Base-by-base conservation (phyloP, 768 basidiomycete genomes). In the Leccinellum luteum region DNA sequence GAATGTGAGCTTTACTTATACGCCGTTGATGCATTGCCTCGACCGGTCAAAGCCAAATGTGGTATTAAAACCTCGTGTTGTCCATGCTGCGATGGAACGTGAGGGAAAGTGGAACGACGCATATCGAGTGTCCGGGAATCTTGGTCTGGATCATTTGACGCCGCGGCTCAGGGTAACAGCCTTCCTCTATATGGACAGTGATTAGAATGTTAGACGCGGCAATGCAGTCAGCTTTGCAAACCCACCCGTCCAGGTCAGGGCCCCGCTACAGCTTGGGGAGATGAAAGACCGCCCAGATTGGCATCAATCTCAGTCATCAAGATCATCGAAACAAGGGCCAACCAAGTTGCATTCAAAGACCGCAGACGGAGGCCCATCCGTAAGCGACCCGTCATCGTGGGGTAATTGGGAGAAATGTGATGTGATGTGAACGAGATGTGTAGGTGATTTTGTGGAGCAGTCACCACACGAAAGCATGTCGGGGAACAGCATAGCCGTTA, bases 61-160 rank as follows among this genome's bases (percentile, higher is more conserved):
- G 19, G 50, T 58, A 70, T 70, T 70, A 70, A 70, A 70, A 60
- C 69, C 70, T 73, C 70, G 70, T 71, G 70, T 71, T 64, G 45
- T 56, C 63, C 69, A 50, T 71, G 69, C 69, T 71, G 69, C 67
- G 69, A 61, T 64, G 56, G 69, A 57, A 59, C 52, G 63, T 54
- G 61, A 70, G 63, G 60, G 41, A 71, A 70, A 63, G 55, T 61
- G 62, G 52, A 44, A 51, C 48, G 61, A 61, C 60, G 43, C 61
- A 63, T n/a, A 55, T 53, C 66, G 64, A 63, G 55, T 52, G 49
- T 55, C 67, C 69, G 69, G 66, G 63, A 70, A 65, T 59, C 67
- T 58, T 60, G 69, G 69, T 64, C 71, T 73, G 66, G 69, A 60
- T 68, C 69, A 63, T 57, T 65, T 64, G 62, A 57, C 60, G 31